phyloP scores from a whole-genome alignment of 257 asterid species.

The Ophiorrhiza pumila region DNA sequence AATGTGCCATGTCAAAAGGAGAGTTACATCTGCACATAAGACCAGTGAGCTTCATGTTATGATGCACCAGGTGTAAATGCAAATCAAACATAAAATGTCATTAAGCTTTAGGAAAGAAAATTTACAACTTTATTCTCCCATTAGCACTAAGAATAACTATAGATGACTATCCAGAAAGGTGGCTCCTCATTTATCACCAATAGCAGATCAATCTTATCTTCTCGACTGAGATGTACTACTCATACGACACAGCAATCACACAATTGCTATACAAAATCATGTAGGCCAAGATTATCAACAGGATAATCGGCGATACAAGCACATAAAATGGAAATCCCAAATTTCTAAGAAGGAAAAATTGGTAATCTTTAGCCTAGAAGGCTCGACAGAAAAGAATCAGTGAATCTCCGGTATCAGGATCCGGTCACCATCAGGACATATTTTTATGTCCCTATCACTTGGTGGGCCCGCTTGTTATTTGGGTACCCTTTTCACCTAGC shows the following conservation, averaged over 20 bases:
- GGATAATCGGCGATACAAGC: not conserved
- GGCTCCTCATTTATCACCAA: not conserved
- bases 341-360: no score
- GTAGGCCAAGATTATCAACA: not conserved
- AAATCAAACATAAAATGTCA: not conserved
- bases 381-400: not conserved
- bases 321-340: no score
- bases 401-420: no score
- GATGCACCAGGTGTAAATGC: not conserved
- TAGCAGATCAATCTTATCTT: not conserved
- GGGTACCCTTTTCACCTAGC: no score
- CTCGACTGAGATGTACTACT: not conserved
- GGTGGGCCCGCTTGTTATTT: no score
- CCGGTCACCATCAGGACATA: no score
- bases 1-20: not conserved
- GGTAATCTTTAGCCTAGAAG: not conserved
- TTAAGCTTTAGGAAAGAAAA: not conserved
- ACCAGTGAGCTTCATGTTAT: not conserved
- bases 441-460: no score
- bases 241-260: not conserved
- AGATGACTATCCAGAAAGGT: not conserved
- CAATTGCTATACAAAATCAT: not conserved
- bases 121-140: not conserved
- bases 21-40: slow-evolving; percentile 2
- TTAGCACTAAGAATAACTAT: not conserved